phyloP scores from a whole-genome alignment of 1,284 basidiomycete genomes.

The Pseudozyma sp. region DNA sequence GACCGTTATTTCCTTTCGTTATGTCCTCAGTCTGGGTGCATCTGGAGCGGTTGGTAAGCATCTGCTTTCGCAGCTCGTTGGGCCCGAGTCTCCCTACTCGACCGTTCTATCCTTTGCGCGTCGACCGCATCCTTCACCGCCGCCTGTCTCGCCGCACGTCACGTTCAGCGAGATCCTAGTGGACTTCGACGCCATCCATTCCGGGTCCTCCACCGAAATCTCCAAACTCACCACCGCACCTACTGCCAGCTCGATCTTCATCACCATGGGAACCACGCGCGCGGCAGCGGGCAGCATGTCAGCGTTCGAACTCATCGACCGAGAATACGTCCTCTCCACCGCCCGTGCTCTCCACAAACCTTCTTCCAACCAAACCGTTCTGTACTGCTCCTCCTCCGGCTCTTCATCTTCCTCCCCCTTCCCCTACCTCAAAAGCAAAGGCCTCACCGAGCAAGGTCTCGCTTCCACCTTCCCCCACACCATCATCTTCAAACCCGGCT shows the following conservation, averaged over 20 bases:
- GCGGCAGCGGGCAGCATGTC: conserved; percentile 74
- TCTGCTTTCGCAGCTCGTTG: conserved; percentile 44
- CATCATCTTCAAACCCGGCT: conserved; percentile 76
- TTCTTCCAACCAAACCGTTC: conserved; percentile 72
- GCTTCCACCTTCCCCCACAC: conserved; percentile 77
- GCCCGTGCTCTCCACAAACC: conserved; percentile 75
- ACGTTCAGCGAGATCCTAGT: conserved; percentile 37
- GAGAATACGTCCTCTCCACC: conserved; percentile 79
- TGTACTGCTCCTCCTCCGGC: conserved; percentile 76
- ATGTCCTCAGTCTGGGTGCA: conserved; percentile 30
- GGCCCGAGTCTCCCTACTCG: conserved; percentile 48
- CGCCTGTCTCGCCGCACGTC: conserved; percentile 68
- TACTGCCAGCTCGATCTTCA: conserved; percentile 30
- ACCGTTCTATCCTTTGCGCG: conserved; percentile 77
- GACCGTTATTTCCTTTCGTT: not conserved
- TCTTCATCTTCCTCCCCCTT: conserved; percentile 49
- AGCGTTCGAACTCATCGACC: conserved; percentile 79
- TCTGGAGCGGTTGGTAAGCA: conserved; percentile 57
- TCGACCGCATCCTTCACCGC: conserved; percentile 70
- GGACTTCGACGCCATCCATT: conserved; percentile 50
- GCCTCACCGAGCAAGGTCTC: conserved; percentile 78
- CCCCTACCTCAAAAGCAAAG: conserved; percentile 73
- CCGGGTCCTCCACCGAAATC: conserved; percentile 14
- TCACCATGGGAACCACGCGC: conserved; percentile 56
- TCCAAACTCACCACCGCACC: conserved; percentile 31